A percentile compares a stretch with the other conserved stretches of the same genome.
Evolutionary conservation across 2,329 filamentous ascomycete species (phyloP).

Genomic region (Verticillium longisporum): DNA sequence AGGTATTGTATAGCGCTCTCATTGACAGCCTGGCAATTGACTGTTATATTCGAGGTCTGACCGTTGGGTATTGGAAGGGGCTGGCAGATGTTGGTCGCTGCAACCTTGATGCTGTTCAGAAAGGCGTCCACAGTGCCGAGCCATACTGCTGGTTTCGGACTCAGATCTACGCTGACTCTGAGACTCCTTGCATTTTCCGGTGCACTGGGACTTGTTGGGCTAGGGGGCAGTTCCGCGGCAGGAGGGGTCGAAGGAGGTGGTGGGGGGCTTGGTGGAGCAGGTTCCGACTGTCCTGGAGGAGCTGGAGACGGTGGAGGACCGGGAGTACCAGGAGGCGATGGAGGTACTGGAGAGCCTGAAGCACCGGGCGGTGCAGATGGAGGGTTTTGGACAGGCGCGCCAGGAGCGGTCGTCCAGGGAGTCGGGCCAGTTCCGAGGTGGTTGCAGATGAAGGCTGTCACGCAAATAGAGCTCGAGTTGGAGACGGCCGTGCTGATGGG

Average conservation of each 20-base stretch:
- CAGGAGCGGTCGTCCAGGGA: conserved; percentile 1
- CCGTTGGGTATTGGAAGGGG: conserved; percentile 6
- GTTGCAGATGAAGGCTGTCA: conserved; percentile 35
- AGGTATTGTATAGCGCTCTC: conserved; percentile 5
- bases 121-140: conserved; percentile 6
- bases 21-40: conserved; percentile 6
- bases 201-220: background rate
- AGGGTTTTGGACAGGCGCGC: background rate
- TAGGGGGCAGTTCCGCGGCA: background rate
- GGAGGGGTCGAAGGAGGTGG: background rate
- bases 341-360: background rate
- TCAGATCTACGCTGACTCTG: conserved; percentile 2
- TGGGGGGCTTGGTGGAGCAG: background rate
- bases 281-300: background rate
- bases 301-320: background rate
- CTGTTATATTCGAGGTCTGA: conserved; percentile 8
- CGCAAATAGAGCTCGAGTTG: conserved; percentile 29
- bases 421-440: conserved; percentile 17
- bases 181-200: background rate
- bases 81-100: conserved; percentile 7
- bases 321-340: background rate
- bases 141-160: conserved; percentile 7
- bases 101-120: conserved; percentile 6
- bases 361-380: background rate
- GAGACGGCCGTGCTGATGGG: conserved; percentile 27